Base-by-base conservation (phyloP, 768 basidiomycete genomes). In the Lactifluus echinatus region DNA sequence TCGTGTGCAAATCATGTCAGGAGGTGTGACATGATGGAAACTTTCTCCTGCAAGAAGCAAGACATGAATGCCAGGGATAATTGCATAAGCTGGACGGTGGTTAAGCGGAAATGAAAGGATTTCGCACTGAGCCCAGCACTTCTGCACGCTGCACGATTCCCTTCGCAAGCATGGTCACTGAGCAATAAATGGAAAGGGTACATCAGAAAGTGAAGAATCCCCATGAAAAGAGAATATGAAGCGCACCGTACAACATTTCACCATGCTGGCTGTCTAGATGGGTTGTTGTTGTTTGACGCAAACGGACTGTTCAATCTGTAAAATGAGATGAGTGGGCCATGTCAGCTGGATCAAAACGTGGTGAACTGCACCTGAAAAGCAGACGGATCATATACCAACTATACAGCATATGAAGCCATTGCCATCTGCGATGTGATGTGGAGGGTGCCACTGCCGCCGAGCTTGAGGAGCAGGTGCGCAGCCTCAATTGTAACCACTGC, bases 151-250 rank as follows among this genome's bases (percentile, higher is more conserved):
- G 69, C 23, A 75, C 67, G 51, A 91, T 85, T 1, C 80, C 84
- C 62, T 73, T 82, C 10, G 85, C 89, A 3, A 91, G 72, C 34
- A 76, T 64, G 2, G 82, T 82, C 8, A 91, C 87, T 89, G 64
- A 15, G 59, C 46, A 50, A 31, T 43, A 53, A 58, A 55, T 66
- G 44, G 24, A 19, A 50, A n/a, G 28, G 3, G 15, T 17, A 42
- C n/a, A 48, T 26, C 28, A 24, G 50, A 39, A 19, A 19, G 34
- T 15, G 52, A 31, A 3, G 36, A 7, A 2, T 5, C 8, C 12
- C 50, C 50, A 23, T 24, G 42, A 3, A 2, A 40, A 15, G 23
- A 10, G 19, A 0, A 17, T 3, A 17, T 21, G 33, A 23, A 2
- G 24, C 28, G 8, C 40, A 34, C 31, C 70, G 17, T 59, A 85